phyloP scores from a whole-genome alignment of 75 land plant species.

The Sequoiadendron giganteum region DNA sequence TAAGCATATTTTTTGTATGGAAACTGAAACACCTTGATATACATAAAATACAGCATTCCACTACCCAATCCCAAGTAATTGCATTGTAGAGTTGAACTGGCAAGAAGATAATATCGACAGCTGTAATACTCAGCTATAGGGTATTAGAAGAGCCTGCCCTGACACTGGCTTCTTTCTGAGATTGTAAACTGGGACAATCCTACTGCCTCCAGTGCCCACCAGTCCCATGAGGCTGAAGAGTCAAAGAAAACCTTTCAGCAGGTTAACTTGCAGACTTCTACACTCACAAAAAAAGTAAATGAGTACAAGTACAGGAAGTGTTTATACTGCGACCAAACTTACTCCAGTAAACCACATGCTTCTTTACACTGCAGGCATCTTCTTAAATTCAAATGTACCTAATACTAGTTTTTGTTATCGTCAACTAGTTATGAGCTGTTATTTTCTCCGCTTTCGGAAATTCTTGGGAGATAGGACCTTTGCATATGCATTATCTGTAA shows the following conservation, averaged over 20 bases:
- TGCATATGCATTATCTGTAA: neutral
- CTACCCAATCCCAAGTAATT: neutral
- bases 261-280: neutral
- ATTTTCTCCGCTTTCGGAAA: neutral
- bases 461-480: neutral
- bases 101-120: neutral
- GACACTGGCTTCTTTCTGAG: neutral
- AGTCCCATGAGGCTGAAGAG: neutral
- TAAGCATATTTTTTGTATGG: neutral
- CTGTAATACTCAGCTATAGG: neutral
- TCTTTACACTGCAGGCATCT: neutral
- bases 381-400: neutral
- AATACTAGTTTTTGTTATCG: neutral
- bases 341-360: neutral
- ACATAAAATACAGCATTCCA: neutral
- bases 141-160: neutral
- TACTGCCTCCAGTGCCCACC: neutral
- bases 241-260: neutral
- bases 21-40: neutral
- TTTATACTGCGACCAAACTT: neutral
- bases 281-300: too few species aligned
- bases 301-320: neutral
- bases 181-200: neutral
- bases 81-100: neutral
- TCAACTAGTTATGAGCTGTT: neutral